Percentiles rank a stretch among this genome's conserved stretches.
phyloP scores from a whole-genome alignment of 2,329 filamentous ascomycete species.

The Ascochyta viciae-villosae region DNA sequence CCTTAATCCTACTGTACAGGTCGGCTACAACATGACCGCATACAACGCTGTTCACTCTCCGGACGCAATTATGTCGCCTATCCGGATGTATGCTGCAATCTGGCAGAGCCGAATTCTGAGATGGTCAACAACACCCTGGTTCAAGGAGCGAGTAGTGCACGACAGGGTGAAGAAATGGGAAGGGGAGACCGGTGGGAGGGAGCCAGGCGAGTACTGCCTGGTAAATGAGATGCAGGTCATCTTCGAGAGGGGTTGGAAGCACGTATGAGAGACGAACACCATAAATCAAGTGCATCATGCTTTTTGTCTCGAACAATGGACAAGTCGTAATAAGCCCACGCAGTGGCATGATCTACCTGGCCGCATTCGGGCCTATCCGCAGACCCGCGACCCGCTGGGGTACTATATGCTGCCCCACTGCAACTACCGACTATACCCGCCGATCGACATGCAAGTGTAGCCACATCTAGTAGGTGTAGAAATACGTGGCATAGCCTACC shows the following conservation, averaged over 20 bases:
- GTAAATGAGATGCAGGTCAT: constrained; percentile 52
- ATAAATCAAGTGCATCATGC: too few relatives aligned
- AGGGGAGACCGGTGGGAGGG: constrained; percentile 17
- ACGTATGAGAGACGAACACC: constrained; percentile 31
- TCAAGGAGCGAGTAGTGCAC: constrained; percentile 21
- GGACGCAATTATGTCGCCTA: constrained; percentile 16
- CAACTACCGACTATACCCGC: constrained; percentile 4
- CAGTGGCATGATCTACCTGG: background rate
- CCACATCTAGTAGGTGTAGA: constrained; percentile 9
- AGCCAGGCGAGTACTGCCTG: constrained; percentile 43
- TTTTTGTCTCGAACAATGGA: background rate
- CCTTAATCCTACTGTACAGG: constrained; percentile 73
- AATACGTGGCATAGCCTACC: constrained; percentile 2
- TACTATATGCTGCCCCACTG: constrained; percentile 4
- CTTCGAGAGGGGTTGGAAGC: constrained; percentile 45
- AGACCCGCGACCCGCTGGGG: background rate
- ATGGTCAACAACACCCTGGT: constrained; percentile 15
- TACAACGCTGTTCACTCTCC: constrained; percentile 30
- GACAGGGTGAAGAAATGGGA: constrained; percentile 20
- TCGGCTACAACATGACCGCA: constrained; percentile 63
- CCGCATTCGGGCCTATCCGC: constrained; percentile 2
- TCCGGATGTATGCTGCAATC: constrained; percentile 16
- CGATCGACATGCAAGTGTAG: constrained; percentile 6
- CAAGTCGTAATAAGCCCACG: background rate
- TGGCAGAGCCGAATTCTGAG: constrained; percentile 24